Evolutionary conservation across 1,284 basidiomycete species (phyloP).

Genomic region (Irpex lacteus): DNA sequence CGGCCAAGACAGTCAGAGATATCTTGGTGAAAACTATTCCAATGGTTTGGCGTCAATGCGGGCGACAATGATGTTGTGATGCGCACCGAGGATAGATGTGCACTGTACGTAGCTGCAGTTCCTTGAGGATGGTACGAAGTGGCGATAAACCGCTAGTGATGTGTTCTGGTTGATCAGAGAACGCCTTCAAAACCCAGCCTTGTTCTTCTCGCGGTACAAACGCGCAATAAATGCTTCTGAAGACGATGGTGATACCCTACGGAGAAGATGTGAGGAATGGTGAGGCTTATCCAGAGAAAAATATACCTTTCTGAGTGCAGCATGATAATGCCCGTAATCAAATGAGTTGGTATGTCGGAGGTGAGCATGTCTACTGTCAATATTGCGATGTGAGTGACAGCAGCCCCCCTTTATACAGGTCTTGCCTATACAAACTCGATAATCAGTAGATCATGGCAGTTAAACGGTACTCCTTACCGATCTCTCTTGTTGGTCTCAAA

Average conservation of each 20-base stretch:
- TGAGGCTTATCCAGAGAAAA: neutral
- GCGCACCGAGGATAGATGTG: constrained; percentile 87
- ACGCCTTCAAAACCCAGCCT: constrained; percentile 90
- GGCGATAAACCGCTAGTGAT: constrained; percentile 93
- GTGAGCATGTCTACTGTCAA: constrained; percentile 95
- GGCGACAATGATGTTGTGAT: neutral
- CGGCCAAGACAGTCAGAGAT: constrained; percentile 80
- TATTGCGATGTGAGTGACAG: constrained; percentile 90
- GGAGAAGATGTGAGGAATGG: neutral
- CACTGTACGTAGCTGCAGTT: constrained; percentile 85
- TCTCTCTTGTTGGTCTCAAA: constrained; percentile 85
- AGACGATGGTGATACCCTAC: constrained; percentile 80
- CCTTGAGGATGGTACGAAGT: constrained; percentile 89
- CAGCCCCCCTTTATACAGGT: constrained; percentile 87
- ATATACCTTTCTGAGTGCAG: constrained; percentile 87
- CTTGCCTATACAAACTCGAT: constrained; percentile 53
- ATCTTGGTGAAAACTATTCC: constrained; percentile 79
- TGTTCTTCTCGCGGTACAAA: constrained; percentile 85
- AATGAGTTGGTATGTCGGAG: constrained; percentile 77
- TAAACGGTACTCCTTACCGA: constrained; percentile 47
- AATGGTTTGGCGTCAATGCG: constrained; percentile 2
- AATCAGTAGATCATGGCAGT: neutral
- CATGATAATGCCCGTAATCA: constrained; percentile 93
- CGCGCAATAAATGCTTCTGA: constrained; percentile 91
- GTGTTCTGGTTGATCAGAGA: constrained; percentile 94